phyloP scores from a whole-genome alignment of 1,139 yeast species.

The Kodamaea sp. region DNA sequence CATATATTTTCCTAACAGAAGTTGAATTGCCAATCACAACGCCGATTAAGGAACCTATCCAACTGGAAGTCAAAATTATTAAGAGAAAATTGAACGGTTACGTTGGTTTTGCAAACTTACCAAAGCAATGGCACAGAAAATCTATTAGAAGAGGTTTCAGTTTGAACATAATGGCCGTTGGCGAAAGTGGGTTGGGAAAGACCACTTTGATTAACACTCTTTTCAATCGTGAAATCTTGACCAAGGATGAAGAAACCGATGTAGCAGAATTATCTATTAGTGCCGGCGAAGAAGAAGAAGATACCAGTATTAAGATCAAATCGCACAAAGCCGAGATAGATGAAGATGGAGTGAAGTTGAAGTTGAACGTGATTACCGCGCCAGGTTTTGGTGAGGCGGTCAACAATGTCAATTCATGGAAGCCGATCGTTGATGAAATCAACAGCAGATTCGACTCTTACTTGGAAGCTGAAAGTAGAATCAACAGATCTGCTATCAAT shows the following conservation, averaged over 20 bases:
- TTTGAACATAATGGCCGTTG: conserved; percentile 85
- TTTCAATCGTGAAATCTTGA: conserved; percentile 72
- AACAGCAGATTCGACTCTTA: conserved; percentile 81
- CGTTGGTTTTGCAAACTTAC: conserved; percentile 97
- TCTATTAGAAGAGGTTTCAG: conserved; percentile 92
- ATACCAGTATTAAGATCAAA: conserved; percentile 53
- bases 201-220: conserved; percentile 88
- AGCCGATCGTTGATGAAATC: conserved; percentile 88
- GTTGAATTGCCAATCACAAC: conserved; percentile 7
- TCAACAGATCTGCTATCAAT: conserved; percentile 66
- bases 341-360: conserved; percentile 89
- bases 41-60: conserved; percentile 16
- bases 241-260: conserved; percentile 14
- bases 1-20: conserved; percentile 8
- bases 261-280: conserved; percentile 17
- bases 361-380: conserved; percentile 80
- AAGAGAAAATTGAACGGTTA: conserved; percentile 84
- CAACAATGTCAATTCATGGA: conserved; percentile 88
- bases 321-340: conserved; percentile 72
- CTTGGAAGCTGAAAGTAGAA: conserved; percentile 86
- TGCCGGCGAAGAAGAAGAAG: conserved; percentile 16
- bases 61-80: conserved; percentile 53
- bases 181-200: conserved; percentile 92
- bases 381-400: conserved; percentile 94
- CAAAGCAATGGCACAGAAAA: conserved; percentile 98